These are phyloP conservation scores for Papiliotrema fonsecae DNA, from an alignment of 1,284 basidiomycete genomes.

Conservation along the genomic window DNA sequence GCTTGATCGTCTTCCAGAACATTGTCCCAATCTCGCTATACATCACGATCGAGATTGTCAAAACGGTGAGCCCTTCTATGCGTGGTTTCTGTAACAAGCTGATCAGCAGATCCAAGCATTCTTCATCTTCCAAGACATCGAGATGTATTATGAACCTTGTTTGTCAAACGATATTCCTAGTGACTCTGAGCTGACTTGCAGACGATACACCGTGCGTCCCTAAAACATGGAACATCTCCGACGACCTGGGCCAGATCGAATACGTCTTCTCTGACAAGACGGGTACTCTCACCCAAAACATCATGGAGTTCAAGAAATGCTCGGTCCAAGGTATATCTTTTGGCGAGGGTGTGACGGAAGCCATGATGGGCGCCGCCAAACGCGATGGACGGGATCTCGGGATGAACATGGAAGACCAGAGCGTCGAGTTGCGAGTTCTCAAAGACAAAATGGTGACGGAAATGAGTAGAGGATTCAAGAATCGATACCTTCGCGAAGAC, in stretches of 20 bases:
- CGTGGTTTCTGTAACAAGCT: conserved; percentile 29
- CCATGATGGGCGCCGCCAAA: conserved; percentile 84
- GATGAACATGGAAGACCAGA: conserved; percentile 66
- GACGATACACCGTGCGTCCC: conserved; percentile 83
- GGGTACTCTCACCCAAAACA: conserved; percentile 88
- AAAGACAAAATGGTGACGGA: conserved; percentile 73
- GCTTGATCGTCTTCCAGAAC: conserved; percentile 93
- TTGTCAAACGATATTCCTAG: conserved; percentile 3
- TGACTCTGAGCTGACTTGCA: conserved; percentile 6
- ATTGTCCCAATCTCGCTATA: conserved; percentile 96
- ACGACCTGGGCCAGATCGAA: conserved; percentile 96
- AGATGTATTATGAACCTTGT: conserved; percentile 88
- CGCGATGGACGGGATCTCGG: conserved; percentile 66
- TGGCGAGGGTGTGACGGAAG: conserved; percentile 92
- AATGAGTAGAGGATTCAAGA: conserved; percentile 77
- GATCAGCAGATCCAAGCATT: conserved; percentile 70
- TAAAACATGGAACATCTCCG: conserved; percentile 97
- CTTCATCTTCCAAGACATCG: conserved; percentile 94
- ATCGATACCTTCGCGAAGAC: conserved; percentile 75
- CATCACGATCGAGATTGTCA: conserved; percentile 97
- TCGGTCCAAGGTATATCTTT: conserved; percentile 79
- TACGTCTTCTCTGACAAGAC: conserved; percentile 99
- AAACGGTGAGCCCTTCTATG: conserved; percentile 51
- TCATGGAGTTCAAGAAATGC: conserved; percentile 98
- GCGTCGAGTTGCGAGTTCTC: conserved; percentile 58